Evolutionary conservation across 2,329 filamentous ascomycete species (phyloP).

Genomic region (Pestalotiopsis fici): DNA sequence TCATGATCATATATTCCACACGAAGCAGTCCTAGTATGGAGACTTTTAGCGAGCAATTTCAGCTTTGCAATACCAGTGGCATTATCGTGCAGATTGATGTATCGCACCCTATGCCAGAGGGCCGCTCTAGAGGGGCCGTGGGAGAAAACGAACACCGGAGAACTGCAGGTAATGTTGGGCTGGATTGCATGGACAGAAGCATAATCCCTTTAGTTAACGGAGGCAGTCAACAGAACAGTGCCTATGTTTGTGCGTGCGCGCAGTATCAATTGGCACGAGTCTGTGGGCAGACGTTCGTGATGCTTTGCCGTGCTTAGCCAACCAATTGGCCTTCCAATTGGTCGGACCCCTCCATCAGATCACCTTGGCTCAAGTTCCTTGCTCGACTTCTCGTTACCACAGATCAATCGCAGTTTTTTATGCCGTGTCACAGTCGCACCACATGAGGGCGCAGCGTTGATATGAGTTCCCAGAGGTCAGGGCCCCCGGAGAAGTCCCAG

Average conservation of each 20-base stretch:
- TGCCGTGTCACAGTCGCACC: conserved; percentile 20
- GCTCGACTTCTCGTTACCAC: not conserved
- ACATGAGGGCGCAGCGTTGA: conserved; percentile 23
- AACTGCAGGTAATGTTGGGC: not conserved
- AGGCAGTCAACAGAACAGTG: too few species aligned
- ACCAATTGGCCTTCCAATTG: conserved; percentile 1
- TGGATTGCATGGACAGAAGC: not conserved
- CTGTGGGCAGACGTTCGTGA: not conserved
- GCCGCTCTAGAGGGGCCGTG: not conserved
- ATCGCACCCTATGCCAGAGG: too few species aligned
- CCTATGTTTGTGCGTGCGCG: not conserved
- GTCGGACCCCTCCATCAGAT: not conserved
- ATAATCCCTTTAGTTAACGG: not conserved
- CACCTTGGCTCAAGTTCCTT: not conserved
- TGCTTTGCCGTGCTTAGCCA: not conserved
- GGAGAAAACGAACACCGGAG: not conserved
- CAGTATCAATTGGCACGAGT: not conserved
- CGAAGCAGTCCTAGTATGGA: not conserved
- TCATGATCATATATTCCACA: not conserved
- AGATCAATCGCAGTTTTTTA: not conserved
- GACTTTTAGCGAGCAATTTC: not conserved
- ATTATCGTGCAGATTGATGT: not conserved
- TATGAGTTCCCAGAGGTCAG: conserved; percentile 28
- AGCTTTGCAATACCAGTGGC: not conserved
- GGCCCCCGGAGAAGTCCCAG: conserved; percentile 17